A percentile compares a stretch with the other conserved stretches of the same genome.
Evolutionary conservation across 176 grass and related monocot species (phyloP).

Genomic region (Aegilops bicornis): DNA sequence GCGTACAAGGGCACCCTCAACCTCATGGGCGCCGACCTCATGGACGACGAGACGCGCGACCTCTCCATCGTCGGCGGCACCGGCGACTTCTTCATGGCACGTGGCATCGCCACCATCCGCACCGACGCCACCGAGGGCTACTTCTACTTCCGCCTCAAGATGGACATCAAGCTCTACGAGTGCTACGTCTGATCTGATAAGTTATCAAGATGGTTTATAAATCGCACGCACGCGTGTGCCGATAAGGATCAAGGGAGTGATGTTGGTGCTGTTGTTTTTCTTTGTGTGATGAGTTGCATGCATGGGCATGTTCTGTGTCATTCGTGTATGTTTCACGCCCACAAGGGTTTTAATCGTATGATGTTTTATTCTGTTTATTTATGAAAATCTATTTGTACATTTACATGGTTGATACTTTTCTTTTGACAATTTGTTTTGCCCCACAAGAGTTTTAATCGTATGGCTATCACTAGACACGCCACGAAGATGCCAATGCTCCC

Average conservation of each 20-base stretch:
- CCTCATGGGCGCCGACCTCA: constrained; percentile 37
- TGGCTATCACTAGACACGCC: no score
- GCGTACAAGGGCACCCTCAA: constrained; percentile 27
- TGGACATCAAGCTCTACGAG: constrained; percentile 47
- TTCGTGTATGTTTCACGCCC: neutral
- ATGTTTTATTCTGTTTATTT: no score
- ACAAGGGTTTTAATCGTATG: no score
- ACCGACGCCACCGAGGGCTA: neutral
- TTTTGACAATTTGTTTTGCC: no score
- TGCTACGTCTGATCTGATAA: constrained; percentile 1
- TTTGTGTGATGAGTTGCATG: neutral
- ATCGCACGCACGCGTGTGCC: neutral
- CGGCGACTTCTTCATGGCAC: constrained; percentile 54
- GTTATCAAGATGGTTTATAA: no score
- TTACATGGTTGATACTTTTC: no score
- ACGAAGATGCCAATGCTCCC: no score
- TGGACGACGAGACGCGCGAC: constrained; percentile 15
- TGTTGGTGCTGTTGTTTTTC: no score
- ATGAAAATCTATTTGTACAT: no score
- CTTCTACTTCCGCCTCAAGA: constrained; percentile 31
- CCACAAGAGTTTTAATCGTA: no score
- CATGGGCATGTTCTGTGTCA: neutral
- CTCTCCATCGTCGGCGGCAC: constrained; percentile 37
- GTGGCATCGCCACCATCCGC: constrained; percentile 32
- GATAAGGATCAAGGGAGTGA: neutral